Evolutionary conservation across 2,329 filamentous ascomycete species (phyloP).

Genomic region (Emydomyces testavorans): DNA sequence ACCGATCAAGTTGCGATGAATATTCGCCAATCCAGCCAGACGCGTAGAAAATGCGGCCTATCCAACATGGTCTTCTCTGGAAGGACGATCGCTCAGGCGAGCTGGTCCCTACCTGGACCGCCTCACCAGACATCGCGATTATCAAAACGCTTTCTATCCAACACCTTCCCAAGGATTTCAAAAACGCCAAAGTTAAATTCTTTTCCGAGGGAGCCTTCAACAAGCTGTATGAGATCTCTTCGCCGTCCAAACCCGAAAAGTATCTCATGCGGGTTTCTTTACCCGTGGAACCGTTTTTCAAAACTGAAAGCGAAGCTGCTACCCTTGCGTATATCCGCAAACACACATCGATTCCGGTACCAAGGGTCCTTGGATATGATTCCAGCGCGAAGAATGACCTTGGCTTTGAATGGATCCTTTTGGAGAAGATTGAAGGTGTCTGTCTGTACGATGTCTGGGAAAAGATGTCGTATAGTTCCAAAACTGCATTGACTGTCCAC

Average conservation of each 20-base stretch:
- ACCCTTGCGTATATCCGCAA: conserved; percentile 18
- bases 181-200: background rate
- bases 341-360: conserved; percentile 19
- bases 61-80: no score
- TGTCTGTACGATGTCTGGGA: background rate
- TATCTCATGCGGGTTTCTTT: conserved; percentile 19
- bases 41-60: no score
- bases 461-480: background rate
- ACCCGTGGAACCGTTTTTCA: conserved; percentile 18
- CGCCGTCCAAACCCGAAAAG: background rate
- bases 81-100: no score
- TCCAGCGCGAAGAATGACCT: conserved; percentile 16
- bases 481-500: background rate
- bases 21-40: no score
- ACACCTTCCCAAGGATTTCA: background rate
- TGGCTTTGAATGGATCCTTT: conserved; percentile 23
- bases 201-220: conserved; percentile 1
- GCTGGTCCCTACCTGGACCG: conserved; percentile 4
- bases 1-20: no score
- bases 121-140: background rate
- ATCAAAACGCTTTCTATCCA: background rate
- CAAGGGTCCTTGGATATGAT: conserved; percentile 15
- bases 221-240: conserved; percentile 3
- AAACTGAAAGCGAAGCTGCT: conserved; percentile 18
- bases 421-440: conserved; percentile 16